Conservation (phyloP, 2,329 filamentous ascomycete genomes). For the Phyllosticta capitalensis region DNA sequence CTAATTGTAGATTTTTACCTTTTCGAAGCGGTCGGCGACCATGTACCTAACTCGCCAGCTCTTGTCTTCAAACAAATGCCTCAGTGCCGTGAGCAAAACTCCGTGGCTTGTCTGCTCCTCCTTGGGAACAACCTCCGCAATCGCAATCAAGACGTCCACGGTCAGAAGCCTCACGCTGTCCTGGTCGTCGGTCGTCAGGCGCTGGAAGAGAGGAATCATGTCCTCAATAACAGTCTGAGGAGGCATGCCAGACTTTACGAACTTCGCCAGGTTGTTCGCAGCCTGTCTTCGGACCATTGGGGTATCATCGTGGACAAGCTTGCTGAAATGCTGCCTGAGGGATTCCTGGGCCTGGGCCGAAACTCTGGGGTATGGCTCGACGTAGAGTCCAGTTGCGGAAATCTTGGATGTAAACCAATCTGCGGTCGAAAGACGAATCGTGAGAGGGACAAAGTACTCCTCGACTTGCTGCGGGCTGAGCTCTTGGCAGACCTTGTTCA, state of each 20-base stretch:
- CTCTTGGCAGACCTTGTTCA: constrained; percentile 97
- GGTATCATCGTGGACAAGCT: constrained; percentile 94
- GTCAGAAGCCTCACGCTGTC: constrained; percentile 94
- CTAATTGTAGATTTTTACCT: constrained; percentile 49
- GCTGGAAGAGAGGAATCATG: constrained; percentile 98
- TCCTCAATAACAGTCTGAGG: constrained; percentile 87
- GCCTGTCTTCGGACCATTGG: constrained; percentile 98
- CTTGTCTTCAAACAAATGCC: constrained; percentile 95
- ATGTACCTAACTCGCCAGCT: constrained; percentile 99
- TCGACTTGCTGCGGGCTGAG: constrained; percentile 88
- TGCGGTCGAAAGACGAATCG: constrained; percentile 91
- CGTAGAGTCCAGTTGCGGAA: constrained; percentile 92
- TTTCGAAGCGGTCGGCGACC: constrained; percentile 97
- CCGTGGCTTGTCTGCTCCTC: constrained; percentile 96
- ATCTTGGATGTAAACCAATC: constrained; percentile 99
- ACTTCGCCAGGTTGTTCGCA: constrained; percentile 92
- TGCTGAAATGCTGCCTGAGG: constrained; percentile 82
- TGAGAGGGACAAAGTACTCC: constrained; percentile 93
- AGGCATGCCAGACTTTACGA: constrained; percentile 86
- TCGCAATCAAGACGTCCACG: constrained; percentile 90
- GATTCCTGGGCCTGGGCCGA: constrained; percentile 80
- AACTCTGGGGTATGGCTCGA: constrained; percentile 85
- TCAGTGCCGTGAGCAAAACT: constrained; percentile 78
- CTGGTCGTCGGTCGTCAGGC: constrained; percentile 91
- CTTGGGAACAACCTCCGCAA: constrained; percentile 94